phyloP scores from a whole-genome alignment of 768 basidiomycete genomes.

The Asterophora lycoperdoides region DNA sequence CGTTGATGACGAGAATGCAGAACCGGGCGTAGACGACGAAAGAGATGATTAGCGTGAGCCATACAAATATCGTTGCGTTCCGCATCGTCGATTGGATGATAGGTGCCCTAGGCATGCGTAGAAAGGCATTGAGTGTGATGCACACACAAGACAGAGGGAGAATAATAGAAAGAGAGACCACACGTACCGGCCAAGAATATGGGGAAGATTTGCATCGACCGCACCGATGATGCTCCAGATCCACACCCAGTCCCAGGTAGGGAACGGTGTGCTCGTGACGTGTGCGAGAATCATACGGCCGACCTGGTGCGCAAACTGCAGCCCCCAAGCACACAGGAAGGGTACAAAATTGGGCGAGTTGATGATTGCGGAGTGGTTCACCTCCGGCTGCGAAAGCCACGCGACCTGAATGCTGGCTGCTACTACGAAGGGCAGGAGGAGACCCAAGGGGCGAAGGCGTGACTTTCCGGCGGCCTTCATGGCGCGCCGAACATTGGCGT shows the following conservation, averaged over 20 bases:
- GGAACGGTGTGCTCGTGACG: conserved; percentile 80
- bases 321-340: conserved; percentile 90
- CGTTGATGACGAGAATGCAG: conserved; percentile 74
- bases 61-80: conserved; percentile 66
- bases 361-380: conserved; percentile 62
- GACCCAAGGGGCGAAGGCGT: conserved; percentile 54
- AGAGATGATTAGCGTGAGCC: conserved; percentile 40
- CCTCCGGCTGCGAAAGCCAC: conserved; percentile 75
- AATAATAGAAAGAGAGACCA: conserved; percentile 7
- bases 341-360: conserved; percentile 77
- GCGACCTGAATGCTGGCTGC: conserved; percentile 67
- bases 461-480: conserved; percentile 34
- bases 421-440: conserved; percentile 75
- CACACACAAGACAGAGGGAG: background rate
- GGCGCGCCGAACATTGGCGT: conserved; percentile 74
- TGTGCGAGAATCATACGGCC: conserved; percentile 92
- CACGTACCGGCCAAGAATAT: conserved; percentile 62
- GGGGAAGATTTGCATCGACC: conserved; percentile 75
- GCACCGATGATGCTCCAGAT: conserved; percentile 74
- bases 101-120: conserved; percentile 41
- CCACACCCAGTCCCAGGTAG: conserved; percentile 86
- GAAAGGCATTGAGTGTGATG: background rate
- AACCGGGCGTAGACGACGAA: conserved; percentile 72
- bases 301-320: conserved; percentile 86
- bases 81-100: conserved; percentile 67